phyloP scores from a whole-genome alignment of 495 filamentous ascomycete genomes.

The Hypoxylon trugodes region DNA sequence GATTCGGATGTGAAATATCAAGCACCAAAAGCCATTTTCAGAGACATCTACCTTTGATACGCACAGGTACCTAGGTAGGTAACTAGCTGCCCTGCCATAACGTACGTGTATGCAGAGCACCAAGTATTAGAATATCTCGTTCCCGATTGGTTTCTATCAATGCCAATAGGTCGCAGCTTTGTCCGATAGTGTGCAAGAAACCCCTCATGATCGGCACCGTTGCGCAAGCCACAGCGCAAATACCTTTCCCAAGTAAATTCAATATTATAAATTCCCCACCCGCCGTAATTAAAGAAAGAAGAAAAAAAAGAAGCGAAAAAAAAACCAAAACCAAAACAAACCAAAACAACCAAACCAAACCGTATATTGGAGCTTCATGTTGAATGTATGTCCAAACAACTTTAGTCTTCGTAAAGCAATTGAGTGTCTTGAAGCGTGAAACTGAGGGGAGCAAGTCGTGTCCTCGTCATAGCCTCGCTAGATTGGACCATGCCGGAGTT shows the following conservation, averaged over 20 bases:
- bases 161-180: conserved; percentile 8
- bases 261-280: conserved; percentile 26
- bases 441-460: not conserved
- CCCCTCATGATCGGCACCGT: conserved; percentile 27
- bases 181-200: conserved; percentile 17
- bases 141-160: too few relatives aligned
- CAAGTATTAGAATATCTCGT: too few relatives aligned
- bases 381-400: too few relatives aligned
- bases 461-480: not conserved
- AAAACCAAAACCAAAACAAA: not conserved
- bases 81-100: too few relatives aligned
- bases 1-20: too few relatives aligned
- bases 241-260: conserved; percentile 2
- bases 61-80: too few relatives aligned
- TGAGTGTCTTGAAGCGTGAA: not conserved
- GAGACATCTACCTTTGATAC: too few relatives aligned
- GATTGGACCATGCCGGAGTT: not conserved
- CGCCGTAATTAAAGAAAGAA: not conserved
- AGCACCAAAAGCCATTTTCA: too few relatives aligned
- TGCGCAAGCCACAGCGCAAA: conserved; percentile 28
- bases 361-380: too few relatives aligned
- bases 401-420: too few relatives aligned
- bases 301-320: conserved; percentile 1
- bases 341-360: not conserved
- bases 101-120: too few relatives aligned